A percentile compares a stretch with the other conserved stretches of the same genome.
phyloP scores from a whole-genome alignment of 176 grass and related monocot species.

The Phoenix dactylifera region DNA sequence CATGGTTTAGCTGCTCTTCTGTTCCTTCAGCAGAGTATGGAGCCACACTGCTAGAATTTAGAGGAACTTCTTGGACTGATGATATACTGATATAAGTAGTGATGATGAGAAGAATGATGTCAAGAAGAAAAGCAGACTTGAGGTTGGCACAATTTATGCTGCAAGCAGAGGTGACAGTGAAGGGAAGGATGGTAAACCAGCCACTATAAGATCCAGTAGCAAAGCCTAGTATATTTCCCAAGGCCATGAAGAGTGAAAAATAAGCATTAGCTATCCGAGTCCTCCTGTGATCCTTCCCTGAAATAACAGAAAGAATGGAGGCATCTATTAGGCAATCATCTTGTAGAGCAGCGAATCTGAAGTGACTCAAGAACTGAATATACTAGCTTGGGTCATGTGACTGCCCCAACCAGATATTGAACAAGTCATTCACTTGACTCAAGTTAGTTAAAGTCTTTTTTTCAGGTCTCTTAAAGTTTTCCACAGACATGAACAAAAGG shows the following conservation, averaged over 20 bases:
- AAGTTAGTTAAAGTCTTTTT: neutral
- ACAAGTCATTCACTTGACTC: neutral
- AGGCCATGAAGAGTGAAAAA: constrained; percentile 95
- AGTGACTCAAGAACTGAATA: neutral
- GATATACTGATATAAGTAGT: constrained; percentile 63
- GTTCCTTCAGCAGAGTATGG: constrained; percentile 11
- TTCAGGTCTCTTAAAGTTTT: too few relatives aligned
- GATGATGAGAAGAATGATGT: constrained; percentile 49
- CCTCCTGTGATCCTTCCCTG: constrained; percentile 81
- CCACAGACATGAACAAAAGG: too few relatives aligned
- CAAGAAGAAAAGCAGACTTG: constrained; percentile 81
- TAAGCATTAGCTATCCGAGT: constrained; percentile 93
- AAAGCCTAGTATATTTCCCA: constrained; percentile 85
- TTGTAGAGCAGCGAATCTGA: neutral
- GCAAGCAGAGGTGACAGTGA: constrained; percentile 66
- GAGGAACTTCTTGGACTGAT: constrained; percentile 45
- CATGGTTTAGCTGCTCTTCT: constrained; percentile 14
- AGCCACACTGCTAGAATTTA: constrained; percentile 14
- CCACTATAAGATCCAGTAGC: constrained; percentile 68
- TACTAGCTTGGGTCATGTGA: neutral
- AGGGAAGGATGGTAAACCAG: constrained; percentile 75
- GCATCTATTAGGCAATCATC: too few relatives aligned
- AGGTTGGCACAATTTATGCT: constrained; percentile 77
- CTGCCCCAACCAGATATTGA: neutral
- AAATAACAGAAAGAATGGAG: constrained; percentile 13